phyloP scores from a whole-genome alignment of 2,329 filamentous ascomycete species.

The Endocalyx cinctus region DNA sequence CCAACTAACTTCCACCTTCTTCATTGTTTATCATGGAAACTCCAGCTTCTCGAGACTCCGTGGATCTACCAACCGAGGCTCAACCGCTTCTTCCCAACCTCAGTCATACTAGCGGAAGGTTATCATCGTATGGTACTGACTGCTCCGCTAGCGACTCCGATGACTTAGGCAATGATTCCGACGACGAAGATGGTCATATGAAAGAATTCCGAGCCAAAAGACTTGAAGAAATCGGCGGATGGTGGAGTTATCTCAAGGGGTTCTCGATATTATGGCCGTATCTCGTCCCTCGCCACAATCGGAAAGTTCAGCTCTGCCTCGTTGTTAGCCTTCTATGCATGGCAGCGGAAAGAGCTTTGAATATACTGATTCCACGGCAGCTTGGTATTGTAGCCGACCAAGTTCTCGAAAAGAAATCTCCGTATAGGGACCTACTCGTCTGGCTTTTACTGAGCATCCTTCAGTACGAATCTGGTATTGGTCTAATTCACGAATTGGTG shows the following conservation, averaged over 20 bases:
- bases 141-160: neutral
- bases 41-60: neutral
- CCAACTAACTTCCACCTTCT: neutral
- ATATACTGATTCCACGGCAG: conserved; percentile 28
- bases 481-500: conserved; percentile 1
- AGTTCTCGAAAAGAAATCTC: conserved; percentile 16
- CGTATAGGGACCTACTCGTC: conserved; percentile 3
- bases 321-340: conserved; percentile 19
- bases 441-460: conserved; percentile 4
- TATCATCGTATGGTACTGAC: neutral
- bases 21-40: neutral
- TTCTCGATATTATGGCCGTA: conserved; percentile 18
- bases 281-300: conserved; percentile 25
- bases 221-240: conserved; percentile 21
- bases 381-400: conserved; percentile 27
- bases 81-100: neutral
- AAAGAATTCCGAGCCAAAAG: conserved; percentile 9
- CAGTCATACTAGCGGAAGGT: neutral
- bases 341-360: conserved; percentile 18
- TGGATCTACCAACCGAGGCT: neutral
- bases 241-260: conserved; percentile 8
- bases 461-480: neutral
- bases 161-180: conserved; percentile 1
- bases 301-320: conserved; percentile 26
- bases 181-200: conserved; percentile 1